Evolutionary conservation across 2,329 filamentous ascomycete genomes (phyloP).

Genomic region (Arthrobotrys conoides): DNA sequence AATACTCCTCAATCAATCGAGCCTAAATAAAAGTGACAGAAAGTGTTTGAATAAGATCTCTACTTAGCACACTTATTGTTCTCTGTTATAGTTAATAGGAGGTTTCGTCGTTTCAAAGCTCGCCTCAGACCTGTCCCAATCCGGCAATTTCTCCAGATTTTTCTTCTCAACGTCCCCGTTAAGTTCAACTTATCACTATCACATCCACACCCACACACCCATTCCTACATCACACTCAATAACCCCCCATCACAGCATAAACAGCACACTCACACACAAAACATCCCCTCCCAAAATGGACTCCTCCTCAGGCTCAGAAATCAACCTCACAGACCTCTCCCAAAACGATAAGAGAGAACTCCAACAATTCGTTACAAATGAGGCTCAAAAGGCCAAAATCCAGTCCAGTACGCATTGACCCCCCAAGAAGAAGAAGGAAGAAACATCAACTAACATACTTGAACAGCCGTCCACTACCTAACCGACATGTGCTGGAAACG

Average conservation of each 20-base stretch:
- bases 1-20: too few species aligned
- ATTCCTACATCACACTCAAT: background rate
- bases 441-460: background rate
- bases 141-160: slow-evolving; percentile 41
- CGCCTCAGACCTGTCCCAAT: slow-evolving; percentile 37
- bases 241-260: background rate
- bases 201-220: background rate
- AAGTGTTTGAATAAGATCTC: background rate
- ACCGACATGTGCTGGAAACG: slow-evolving; percentile 93
- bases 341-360: slow-evolving; percentile 89
- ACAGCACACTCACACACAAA: background rate
- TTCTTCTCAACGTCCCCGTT: background rate
- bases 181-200: background rate
- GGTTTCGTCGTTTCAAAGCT: slow-evolving; percentile 33
- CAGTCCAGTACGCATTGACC: slow-evolving; percentile 71
- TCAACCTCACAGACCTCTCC: slow-evolving; percentile 81
- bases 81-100: too few species aligned
- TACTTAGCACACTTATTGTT: too few species aligned
- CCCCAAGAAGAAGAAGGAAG: background rate
- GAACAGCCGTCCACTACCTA: slow-evolving; percentile 75
- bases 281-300: slow-evolving; percentile 64
- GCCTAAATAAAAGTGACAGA: too few species aligned
- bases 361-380: slow-evolving; percentile 85
- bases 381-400: slow-evolving; percentile 80
- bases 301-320: slow-evolving; percentile 61